Conservation (phyloP, 257 asterid species). For the Avicennia marina region DNA sequence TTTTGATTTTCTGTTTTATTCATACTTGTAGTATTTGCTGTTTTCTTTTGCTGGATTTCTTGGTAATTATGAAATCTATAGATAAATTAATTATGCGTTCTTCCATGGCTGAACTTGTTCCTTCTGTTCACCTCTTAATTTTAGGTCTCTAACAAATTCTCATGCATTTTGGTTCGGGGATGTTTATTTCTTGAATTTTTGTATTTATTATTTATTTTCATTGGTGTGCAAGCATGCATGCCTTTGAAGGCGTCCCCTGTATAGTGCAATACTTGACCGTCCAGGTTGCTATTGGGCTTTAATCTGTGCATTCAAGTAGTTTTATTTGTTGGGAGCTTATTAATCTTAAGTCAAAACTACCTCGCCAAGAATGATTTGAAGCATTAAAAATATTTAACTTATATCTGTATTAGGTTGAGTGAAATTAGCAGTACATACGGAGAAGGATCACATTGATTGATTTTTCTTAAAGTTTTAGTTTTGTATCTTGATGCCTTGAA, state of each 20-base stretch:
- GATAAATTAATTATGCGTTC: too few species aligned
- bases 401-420: slow-evolving; percentile 3
- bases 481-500: background rate
- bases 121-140: too few species aligned
- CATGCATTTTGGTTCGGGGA: background rate
- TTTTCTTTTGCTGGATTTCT: background rate
- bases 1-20: slow-evolving; percentile 4
- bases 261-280: slow-evolving; percentile 1
- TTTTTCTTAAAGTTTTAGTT: slow-evolving; percentile 1
- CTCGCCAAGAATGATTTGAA: slow-evolving; percentile 12
- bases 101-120: too few species aligned
- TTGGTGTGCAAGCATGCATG: slow-evolving; percentile 2
- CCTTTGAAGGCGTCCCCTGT: background rate
- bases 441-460: slow-evolving; percentile 12
- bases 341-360: slow-evolving; percentile 16
- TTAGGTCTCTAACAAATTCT: background rate
- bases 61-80: background rate
- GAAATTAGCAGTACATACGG: background rate
- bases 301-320: background rate
- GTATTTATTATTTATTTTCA: background rate
- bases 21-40: background rate
- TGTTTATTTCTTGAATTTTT: slow-evolving; percentile 9
- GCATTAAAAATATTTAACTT: background rate
- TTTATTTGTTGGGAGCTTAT: slow-evolving; percentile 7
- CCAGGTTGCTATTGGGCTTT: background rate